Conservation (phyloP, 2,329 filamentous ascomycete genomes). For the Fusarium multiceps region DNA sequence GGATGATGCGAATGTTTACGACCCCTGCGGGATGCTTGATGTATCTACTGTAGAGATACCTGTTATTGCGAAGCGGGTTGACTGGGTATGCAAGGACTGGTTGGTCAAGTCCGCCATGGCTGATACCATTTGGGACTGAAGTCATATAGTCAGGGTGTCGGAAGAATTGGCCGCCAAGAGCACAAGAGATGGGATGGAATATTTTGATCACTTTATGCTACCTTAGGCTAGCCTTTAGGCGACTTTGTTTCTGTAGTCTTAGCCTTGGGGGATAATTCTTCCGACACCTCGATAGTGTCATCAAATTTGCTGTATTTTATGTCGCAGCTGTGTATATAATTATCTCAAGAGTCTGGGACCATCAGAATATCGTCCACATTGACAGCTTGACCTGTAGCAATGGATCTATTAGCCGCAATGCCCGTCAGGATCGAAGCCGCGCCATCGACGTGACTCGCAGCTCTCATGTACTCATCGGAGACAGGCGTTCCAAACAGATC, state of each 20-base stretch:
- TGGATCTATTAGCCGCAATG: slow-evolving; percentile 68
- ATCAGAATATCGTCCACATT: slow-evolving; percentile 63
- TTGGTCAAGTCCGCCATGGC: slow-evolving; percentile 23
- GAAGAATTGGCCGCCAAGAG: too few species aligned
- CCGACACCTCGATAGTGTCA: neutral
- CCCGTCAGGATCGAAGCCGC: slow-evolving; percentile 69
- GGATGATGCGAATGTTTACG: neutral
- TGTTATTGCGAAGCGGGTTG: slow-evolving; percentile 6
- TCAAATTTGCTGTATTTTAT: neutral
- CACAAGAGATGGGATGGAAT: too few species aligned
- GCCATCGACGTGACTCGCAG: slow-evolving; percentile 69
- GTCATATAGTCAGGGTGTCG: too few species aligned
- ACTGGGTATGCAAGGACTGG: slow-evolving; percentile 32
- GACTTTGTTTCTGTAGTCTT: too few species aligned
- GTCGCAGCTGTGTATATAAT: neutral
- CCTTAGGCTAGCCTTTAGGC: too few species aligned
- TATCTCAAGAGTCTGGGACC: slow-evolving; percentile 18
- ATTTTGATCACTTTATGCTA: too few species aligned
- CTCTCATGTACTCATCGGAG: slow-evolving; percentile 63
- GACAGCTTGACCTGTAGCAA: slow-evolving; percentile 66
- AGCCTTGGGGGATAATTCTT: too few species aligned
- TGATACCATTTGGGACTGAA: slow-evolving; percentile 12
- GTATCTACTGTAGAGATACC: slow-evolving; percentile 18
- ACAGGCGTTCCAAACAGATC: slow-evolving; percentile 67
- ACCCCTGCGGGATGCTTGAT: slow-evolving; percentile 7